Evolutionary conservation across 177 flowering plant species (phyloP), one percentile per base, ranked within the genome.

Genomic region (Vitis hybrid): DNA sequence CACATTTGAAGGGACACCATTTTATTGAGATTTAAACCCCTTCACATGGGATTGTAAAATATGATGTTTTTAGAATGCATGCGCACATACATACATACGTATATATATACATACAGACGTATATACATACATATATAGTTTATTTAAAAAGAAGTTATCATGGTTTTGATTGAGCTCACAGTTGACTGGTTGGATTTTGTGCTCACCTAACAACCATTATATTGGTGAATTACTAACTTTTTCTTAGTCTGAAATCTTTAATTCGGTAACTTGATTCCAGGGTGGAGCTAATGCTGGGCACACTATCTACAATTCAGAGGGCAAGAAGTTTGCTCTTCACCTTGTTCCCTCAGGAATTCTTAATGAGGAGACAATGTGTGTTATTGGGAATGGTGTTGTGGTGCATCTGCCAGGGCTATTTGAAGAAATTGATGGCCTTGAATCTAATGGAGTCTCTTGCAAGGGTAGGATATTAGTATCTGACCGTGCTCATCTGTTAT

Each of bases 231-330:
- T 53, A 15, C 51, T 14, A 55, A n/a, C 29, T 8, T 26, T 19
- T 26, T 39, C 33, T 18, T 14, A 29, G 22, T 15, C 19, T 56
- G 22, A 49, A 26, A 19, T 2, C 22, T 29, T 51, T 51, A 18
- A 55, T 57, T 16, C 49, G 49, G 19, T 26, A 1, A 55, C 66
- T 68, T 77, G 71, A 69, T 82, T 64, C 51, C 82, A 94, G 99
- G 99, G 99, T 74, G 97, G 98, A 63, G 94, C 99, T 62, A 95
- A 95, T 82, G 98, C 98, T 65, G 99, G 99, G 22, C 99, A 95
- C 79, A 95, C 99, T 61, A 95, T 95, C 66, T 95, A 95, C 66
- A 93, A 93, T 74, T 62, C 88, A 15, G 97, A 95, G 79, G 99
- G 98, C 19, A 93, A 93, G 83, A 95, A 91, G 77, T 93, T 95